These are phyloP conservation scores for Populus hybrid DNA, from an alignment of 441 rosid genomes.

Conservation along the genomic window DNA sequence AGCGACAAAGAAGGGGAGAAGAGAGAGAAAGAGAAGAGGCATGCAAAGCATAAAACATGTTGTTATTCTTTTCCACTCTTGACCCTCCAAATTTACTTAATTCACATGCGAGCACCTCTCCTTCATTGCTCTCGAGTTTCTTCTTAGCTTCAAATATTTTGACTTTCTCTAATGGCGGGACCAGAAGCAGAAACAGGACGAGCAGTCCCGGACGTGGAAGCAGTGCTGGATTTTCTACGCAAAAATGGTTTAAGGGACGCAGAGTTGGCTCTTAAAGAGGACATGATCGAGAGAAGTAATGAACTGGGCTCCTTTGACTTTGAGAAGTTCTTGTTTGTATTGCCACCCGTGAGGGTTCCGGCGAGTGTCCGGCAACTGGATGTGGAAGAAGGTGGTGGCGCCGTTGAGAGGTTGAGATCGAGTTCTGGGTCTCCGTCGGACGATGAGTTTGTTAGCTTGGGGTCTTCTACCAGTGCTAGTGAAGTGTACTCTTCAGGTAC, in stretches of 20 bases:
- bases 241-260: conserved; percentile 62
- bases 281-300: conserved; percentile 48
- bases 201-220: conserved; percentile 42
- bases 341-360: conserved; percentile 80
- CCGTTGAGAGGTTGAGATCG: conserved; percentile 20
- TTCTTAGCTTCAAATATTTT: background rate
- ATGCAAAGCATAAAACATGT: conserved; percentile 46
- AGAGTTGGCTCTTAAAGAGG: conserved; percentile 67
- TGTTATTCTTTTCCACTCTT: conserved; percentile 28
- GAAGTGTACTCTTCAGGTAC: conserved; percentile 70
- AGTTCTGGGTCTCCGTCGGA: conserved; percentile 39
- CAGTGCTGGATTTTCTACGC: conserved; percentile 64
- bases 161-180: background rate
- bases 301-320: conserved; percentile 68
- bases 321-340: conserved; percentile 79
- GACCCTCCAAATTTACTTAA: conserved; percentile 28
- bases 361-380: conserved; percentile 28
- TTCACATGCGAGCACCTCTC: conserved; percentile 33
- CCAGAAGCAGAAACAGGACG: conserved; percentile 21
- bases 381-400: conserved; percentile 14
- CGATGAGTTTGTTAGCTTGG: conserved; percentile 87
- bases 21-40: conserved; percentile 22
- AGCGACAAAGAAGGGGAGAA: background rate
- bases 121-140: conserved; percentile 14
- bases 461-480: conserved; percentile 70